Base-by-base conservation (phyloP, 2,329 filamentous ascomycete genomes). In the Penicillium hordei region DNA sequence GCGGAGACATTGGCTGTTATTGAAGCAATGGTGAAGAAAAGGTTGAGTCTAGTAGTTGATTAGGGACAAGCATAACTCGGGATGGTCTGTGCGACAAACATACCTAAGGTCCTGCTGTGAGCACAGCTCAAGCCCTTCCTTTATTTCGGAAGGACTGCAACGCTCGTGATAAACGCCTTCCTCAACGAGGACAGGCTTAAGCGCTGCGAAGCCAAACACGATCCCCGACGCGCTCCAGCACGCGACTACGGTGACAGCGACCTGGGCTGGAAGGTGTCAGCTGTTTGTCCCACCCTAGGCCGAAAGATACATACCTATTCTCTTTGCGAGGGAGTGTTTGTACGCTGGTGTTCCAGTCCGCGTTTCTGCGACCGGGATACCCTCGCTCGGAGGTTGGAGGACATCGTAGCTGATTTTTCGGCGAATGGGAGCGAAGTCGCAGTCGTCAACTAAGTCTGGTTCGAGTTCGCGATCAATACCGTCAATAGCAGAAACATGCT, bases 21-120 rank as follows among this genome's bases (percentile, higher is more conserved):
- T 15, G 91, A 92, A 13, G 92, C 92, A 40, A 92, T 83, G 6
- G 91, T 95, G 79, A 96, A 96, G 90, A 96, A 96, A 64, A 96
- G 79, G 72, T 96, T 96, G 56, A 96, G 82, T 58, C 80, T 81
- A 51, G 15, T n/a, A 6, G 19, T n/a, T 15, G 44, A 52, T 68
- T 52, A 65, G 59, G 48, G 17, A 27, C 6, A 13, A 48, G 27
- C 23, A 9, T 31, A 25, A 64, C 66, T n/a, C 29, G 17, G 12
- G 9, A 10, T 3, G 4, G 12, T 42, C 15, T 31, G 13, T 17
- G 25, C 25, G 5, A 25, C 21, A 34, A 52, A 27, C 21, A 52
- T 69, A 80, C 77, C 80, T 72, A 54, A 85, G 71, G 64, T 84
- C 83, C 66, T 87, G 85, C 59, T 80, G 78, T 60, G 82, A 83